phyloP scores from a whole-genome alignment of 805 yeast genomes.

The Schwanniomyces pseudopolymorphus region DNA sequence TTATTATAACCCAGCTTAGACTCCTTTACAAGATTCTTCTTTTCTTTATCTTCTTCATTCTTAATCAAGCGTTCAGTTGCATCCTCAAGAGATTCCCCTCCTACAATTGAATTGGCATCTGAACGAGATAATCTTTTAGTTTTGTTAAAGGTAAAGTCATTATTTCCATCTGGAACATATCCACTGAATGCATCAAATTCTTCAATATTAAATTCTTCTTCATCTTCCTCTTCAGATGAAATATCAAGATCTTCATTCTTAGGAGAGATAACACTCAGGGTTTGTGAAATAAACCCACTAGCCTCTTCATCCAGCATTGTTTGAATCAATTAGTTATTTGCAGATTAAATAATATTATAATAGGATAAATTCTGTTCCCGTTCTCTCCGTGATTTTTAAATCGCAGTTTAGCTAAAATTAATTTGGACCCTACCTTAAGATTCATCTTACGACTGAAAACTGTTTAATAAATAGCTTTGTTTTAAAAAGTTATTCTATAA shows the following conservation, averaged over 20 bases:
- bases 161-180: background rate
- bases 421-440: background rate
- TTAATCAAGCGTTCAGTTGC: slow-evolving; percentile 10
- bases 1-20: slow-evolving; percentile 10
- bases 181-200: background rate
- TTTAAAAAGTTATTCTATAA: no score
- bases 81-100: slow-evolving; percentile 42
- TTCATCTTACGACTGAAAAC: background rate
- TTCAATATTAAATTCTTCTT: slow-evolving; percentile 2
- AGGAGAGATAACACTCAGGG: background rate
- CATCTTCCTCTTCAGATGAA: background rate
- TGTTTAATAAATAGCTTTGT: no score
- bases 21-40: background rate
- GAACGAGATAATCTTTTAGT: slow-evolving; percentile 16
- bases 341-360: no score
- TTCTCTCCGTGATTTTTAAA: background rate
- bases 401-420: background rate
- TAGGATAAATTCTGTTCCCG: background rate
- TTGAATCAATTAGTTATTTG: background rate
- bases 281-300: background rate
- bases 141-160: background rate
- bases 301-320: background rate
- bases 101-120: slow-evolving; percentile 50
- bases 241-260: background rate
- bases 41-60: slow-evolving; percentile 11